A percentile compares a stretch with the other conserved stretches of the same genome.
Evolutionary conservation across 345 rosid species (phyloP).

Genomic region (Kandelia obovata): DNA sequence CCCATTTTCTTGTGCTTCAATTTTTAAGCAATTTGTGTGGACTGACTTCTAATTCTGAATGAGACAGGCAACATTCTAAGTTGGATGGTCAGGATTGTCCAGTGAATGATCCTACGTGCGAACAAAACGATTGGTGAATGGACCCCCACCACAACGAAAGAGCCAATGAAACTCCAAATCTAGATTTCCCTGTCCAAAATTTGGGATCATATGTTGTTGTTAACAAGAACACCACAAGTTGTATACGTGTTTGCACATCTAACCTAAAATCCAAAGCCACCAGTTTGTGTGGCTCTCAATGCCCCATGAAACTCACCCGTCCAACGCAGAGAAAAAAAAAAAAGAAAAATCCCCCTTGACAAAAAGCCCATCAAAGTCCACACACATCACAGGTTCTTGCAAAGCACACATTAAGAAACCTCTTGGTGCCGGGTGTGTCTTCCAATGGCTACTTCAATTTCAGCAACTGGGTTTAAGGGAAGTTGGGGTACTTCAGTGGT

Average conservation of each 20-base stretch:
- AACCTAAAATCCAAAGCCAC: conserved; percentile 32
- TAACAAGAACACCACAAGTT: neutral
- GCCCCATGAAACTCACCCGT: conserved; percentile 11
- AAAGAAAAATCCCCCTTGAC: conserved; percentile 5
- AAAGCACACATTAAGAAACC: no score
- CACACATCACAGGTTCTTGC: conserved; percentile 3
- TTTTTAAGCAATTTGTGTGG: neutral
- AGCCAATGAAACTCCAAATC: conserved; percentile 16
- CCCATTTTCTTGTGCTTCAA: neutral
- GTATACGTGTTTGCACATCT: conserved; percentile 26
- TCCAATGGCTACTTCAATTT: conserved; percentile 49
- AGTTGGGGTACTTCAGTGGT: conserved; percentile 46
- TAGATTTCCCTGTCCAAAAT: conserved; percentile 14
- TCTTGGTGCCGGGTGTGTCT: neutral
- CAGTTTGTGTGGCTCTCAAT: conserved; percentile 42
- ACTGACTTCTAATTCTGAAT: no score
- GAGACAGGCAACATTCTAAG: neutral
- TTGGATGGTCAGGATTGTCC: conserved; percentile 2
- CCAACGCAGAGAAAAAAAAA: neutral
- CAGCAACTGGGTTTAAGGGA: conserved; percentile 46
- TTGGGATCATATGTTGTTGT: conserved; percentile 9
- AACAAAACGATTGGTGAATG: neutral
- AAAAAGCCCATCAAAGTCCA: neutral
- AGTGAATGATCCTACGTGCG: neutral
- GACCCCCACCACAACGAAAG: conserved; percentile 7